These are phyloP conservation scores for Saitozyma podzolica DNA, from an alignment of 768 basidiomycete genomes.

Conservation along the genomic window DNA sequence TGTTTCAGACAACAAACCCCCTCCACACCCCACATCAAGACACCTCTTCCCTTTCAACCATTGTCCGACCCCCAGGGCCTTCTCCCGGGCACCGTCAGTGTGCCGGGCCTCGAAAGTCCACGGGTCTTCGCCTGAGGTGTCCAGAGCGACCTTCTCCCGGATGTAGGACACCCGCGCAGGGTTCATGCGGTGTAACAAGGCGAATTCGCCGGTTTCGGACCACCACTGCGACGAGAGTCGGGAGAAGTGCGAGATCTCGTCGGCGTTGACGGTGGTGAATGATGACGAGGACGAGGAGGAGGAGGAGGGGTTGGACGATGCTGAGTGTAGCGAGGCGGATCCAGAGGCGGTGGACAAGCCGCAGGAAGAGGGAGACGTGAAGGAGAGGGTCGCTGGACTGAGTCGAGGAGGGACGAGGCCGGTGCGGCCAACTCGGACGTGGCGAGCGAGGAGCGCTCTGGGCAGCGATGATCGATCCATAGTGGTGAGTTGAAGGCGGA, in stretches of 20 bases:
- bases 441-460: too few relatives aligned
- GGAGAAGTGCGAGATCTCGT: slow-evolving; percentile 87
- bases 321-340: not conserved
- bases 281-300: slow-evolving; percentile 1
- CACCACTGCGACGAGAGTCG: slow-evolving; percentile 89
- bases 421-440: too few relatives aligned
- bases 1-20: slow-evolving; percentile 90
- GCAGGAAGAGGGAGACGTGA: not conserved
- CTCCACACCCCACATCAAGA: slow-evolving; percentile 93
- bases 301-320: slow-evolving; percentile 2
- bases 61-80: slow-evolving; percentile 18
- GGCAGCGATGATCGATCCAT: too few relatives aligned
- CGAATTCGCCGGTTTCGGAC: slow-evolving; percentile 90
- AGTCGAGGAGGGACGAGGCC: too few relatives aligned
- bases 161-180: slow-evolving; percentile 82
- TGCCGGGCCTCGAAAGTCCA: slow-evolving; percentile 44
- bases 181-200: slow-evolving; percentile 90
- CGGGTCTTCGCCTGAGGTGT: slow-evolving; percentile 8
- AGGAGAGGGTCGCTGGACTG: too few relatives aligned
- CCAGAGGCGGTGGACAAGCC: not conserved
- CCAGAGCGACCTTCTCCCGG: slow-evolving; percentile 50
- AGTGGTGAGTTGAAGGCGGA: too few relatives aligned
- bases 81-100: slow-evolving; percentile 18
- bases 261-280: slow-evolving; percentile 65
- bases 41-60: slow-evolving; percentile 68